Conservation (phyloP, 108 stramenopile genomes). For the Skeletonema marinoi region DNA sequence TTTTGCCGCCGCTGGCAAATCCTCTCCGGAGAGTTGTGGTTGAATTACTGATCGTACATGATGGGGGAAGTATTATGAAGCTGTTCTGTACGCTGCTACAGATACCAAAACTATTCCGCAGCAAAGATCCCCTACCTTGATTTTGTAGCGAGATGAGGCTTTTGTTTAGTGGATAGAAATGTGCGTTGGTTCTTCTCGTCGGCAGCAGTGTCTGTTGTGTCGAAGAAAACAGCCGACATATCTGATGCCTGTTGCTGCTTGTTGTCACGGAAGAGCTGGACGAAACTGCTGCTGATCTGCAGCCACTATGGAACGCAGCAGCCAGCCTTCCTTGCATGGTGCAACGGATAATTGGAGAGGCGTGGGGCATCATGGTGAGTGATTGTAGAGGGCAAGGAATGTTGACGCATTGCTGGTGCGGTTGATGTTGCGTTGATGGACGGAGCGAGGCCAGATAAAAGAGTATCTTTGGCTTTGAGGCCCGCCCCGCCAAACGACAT, state of each 20-base stretch:
- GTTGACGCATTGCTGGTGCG: neutral
- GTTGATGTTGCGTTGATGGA: neutral
- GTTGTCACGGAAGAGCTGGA: neutral
- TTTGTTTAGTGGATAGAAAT: neutral
- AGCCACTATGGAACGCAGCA: neutral
- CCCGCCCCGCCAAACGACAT: neutral
- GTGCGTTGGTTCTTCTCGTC: too few species aligned
- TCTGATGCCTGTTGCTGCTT: too few species aligned
- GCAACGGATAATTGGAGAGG: neutral
- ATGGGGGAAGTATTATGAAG: neutral
- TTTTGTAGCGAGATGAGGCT: too few species aligned
- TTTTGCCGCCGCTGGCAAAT: neutral
- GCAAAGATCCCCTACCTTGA: too few species aligned
- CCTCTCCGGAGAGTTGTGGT: conserved; percentile 3
- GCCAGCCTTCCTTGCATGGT: neutral
- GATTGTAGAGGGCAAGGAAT: neutral
- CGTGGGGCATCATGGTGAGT: neutral
- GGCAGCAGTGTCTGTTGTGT: too few species aligned
- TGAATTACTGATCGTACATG: neutral
- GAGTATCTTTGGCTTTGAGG: neutral
- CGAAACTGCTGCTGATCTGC: neutral
- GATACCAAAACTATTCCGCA: neutral
- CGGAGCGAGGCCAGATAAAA: neutral
- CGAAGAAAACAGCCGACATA: neutral
- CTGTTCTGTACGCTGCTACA: neutral